Conservation (phyloP, 768 basidiomycete species). For the Clitopilus passeckerianus region DNA sequence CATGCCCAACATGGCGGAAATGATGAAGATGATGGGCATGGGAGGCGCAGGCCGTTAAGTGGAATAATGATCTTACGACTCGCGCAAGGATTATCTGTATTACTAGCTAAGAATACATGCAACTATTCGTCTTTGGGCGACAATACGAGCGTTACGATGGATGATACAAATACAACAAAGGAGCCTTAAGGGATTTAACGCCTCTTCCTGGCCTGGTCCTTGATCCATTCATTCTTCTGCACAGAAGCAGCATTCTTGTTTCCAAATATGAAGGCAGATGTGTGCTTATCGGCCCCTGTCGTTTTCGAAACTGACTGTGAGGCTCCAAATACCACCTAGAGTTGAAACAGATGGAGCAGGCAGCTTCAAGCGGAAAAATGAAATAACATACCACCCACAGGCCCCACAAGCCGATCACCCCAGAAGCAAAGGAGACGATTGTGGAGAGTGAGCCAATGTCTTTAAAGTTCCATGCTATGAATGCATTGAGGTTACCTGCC, state of each 20-base stretch:
- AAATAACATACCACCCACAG: conserved; percentile 58
- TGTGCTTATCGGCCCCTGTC: conserved; percentile 80
- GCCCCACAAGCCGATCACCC: conserved; percentile 59
- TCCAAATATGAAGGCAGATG: conserved; percentile 74
- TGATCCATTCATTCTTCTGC: conserved; percentile 56
- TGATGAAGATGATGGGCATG: conserved; percentile 90
- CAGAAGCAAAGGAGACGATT: conserved; percentile 43
- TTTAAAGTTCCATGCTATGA: conserved; percentile 61
- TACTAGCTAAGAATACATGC: background rate
- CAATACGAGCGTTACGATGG: too few relatives aligned
- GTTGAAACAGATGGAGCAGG: background rate
- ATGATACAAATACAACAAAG: too few relatives aligned
- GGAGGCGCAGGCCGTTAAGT: conserved; percentile 38
- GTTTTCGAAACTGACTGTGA: conserved; percentile 56
- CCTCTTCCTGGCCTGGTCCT: conserved; percentile 23
- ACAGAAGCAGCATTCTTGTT: conserved; percentile 64
- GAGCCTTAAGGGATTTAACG: too few relatives aligned
- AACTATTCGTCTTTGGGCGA: background rate
- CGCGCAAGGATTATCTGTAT: background rate
- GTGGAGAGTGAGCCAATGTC: conserved; percentile 53
- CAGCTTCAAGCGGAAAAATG: conserved; percentile 3
- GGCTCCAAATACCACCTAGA: conserved; percentile 59
- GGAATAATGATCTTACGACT: background rate
- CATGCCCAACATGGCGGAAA: conserved; percentile 68
- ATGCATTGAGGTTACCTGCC: conserved; percentile 49